Evolutionary conservation across 1,284 basidiomycete species (phyloP).

Genomic region (Irpex sp.): DNA sequence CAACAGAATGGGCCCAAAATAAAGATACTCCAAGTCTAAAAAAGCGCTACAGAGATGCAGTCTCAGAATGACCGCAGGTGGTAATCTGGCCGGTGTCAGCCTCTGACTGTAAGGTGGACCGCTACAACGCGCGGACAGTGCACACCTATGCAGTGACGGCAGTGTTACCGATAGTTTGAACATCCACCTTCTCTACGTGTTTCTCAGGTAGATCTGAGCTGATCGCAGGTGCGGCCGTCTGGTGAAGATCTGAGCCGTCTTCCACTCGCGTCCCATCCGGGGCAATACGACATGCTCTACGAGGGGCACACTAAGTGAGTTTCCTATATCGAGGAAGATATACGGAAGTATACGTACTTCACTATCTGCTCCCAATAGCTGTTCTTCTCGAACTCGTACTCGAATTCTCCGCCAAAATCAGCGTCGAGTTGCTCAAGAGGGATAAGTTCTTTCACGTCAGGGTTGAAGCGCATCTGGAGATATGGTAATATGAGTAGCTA

Average conservation of each 20-base stretch:
- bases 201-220: not conserved
- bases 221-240: not conserved
- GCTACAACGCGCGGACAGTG: not conserved
- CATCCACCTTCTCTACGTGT: not conserved
- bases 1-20: not conserved
- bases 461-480: constrained; percentile 82
- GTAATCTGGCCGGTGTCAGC: too few species aligned
- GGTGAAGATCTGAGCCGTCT: not conserved
- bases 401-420: constrained; percentile 78
- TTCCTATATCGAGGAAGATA: too few species aligned
- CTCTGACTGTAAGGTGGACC: not conserved
- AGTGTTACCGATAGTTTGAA: not conserved
- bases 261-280: constrained; percentile 51
- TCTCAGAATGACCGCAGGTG: too few species aligned
- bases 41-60: too few species aligned
- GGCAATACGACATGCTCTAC: constrained; percentile 58
- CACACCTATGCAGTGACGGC: not conserved
- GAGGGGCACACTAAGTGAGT: too few species aligned
- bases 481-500: not conserved
- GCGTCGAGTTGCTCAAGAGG: constrained; percentile 75
- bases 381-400: constrained; percentile 74
- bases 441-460: constrained; percentile 73
- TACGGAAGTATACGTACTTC: constrained; percentile 39
- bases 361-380: constrained; percentile 80
- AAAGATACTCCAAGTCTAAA: not conserved